These are phyloP conservation scores for Podila epigama DNA, from an alignment of 192 early-diverging fungal genomes.

Conservation along the genomic window DNA sequence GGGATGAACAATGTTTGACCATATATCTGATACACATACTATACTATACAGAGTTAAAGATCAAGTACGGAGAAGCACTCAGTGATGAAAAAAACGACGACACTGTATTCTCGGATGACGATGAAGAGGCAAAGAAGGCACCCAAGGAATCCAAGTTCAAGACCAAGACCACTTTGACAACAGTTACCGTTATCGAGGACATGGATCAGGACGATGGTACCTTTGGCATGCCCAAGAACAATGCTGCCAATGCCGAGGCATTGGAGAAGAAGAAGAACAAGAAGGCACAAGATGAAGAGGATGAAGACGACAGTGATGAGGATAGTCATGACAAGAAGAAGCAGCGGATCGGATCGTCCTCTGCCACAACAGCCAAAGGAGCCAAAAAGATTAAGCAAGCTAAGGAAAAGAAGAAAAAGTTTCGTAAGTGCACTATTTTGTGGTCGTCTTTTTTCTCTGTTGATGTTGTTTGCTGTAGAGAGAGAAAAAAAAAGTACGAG, in stretches of 20 bases:
- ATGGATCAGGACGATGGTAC: conserved; percentile 63
- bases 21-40: background rate
- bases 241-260: conserved; percentile 17
- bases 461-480: background rate
- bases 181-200: conserved; percentile 75
- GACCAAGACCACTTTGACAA: conserved; percentile 64
- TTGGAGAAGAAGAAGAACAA: conserved; percentile 23
- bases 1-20: background rate
- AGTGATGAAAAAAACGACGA: conserved; percentile 51
- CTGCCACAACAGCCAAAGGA: conserved; percentile 31
- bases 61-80: conserved; percentile 40
- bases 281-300: conserved; percentile 1
- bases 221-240: conserved; percentile 35
- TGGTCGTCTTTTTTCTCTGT: background rate
- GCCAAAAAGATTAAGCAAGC: conserved; percentile 13
- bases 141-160: conserved; percentile 63
- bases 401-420: conserved; percentile 48
- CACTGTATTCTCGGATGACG: conserved; percentile 45
- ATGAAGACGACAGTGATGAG: conserved; percentile 14
- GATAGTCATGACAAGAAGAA: conserved; percentile 24
- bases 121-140: conserved; percentile 42
- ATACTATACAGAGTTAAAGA: conserved; percentile 26
- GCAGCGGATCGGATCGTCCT: conserved; percentile 31
- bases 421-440: conserved; percentile 27
- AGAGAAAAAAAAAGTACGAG: too few relatives aligned